Conservation (phyloP, 2,329 filamentous ascomycete genomes). For the Venturia aucupariae region DNA sequence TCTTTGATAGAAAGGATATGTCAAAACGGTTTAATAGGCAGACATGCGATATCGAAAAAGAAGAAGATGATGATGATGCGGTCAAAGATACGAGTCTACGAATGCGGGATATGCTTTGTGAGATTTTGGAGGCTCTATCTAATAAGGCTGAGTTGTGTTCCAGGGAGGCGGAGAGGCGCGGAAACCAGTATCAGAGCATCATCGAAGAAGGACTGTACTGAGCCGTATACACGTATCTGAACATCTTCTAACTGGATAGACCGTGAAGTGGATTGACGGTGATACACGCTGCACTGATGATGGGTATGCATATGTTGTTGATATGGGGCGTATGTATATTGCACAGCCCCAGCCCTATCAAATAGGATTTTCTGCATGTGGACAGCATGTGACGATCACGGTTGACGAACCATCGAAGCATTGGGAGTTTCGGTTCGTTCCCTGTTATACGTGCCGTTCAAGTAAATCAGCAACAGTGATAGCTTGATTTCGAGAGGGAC, state of each 20-base stretch:
- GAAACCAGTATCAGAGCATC: background rate
- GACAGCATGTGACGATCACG: background rate
- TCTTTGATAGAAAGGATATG: too few relatives aligned
- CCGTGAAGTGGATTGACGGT: background rate
- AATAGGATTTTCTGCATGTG: background rate
- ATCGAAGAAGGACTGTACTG: background rate
- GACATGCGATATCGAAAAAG: too few relatives aligned
- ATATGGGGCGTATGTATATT: background rate
- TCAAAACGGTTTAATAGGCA: too few relatives aligned
- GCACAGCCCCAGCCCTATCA: background rate
- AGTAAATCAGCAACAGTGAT: background rate
- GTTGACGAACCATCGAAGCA: background rate
- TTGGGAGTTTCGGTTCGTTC: background rate
- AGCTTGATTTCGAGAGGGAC: background rate
- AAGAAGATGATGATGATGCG: too few relatives aligned
- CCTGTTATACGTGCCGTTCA: background rate
- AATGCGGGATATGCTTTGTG: background rate
- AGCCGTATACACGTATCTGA: background rate
- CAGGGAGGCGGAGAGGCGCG: background rate
- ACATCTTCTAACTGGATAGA: background rate
- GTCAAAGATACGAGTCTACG: background rate
- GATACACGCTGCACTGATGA: slow-evolving; percentile 3
- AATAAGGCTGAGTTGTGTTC: background rate
- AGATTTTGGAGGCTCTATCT: background rate
- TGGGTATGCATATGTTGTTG: background rate